Percentiles rank a stretch among this genome's conserved stretches.
Conservation (phyloP, 2,329 filamentous ascomycete species). For the Onygenales sp. region DNA sequence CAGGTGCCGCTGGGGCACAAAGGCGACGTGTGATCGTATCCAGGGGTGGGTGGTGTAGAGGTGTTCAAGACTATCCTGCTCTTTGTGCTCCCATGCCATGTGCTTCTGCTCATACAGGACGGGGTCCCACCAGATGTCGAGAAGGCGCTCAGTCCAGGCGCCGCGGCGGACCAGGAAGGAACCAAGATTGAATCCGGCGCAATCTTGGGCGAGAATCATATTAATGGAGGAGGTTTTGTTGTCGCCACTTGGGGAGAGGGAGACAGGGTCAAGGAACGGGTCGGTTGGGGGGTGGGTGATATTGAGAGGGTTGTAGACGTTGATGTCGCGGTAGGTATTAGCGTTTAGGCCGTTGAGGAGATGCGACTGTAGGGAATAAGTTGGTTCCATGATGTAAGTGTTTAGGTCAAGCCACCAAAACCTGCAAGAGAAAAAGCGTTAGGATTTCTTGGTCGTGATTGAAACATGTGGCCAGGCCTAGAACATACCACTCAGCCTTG, state of each 20-base stretch:
- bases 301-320: slow-evolving; percentile 89
- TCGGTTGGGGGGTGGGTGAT: slow-evolving; percentile 73
- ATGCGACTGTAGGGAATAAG: slow-evolving; percentile 79
- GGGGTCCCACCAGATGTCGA: slow-evolving; percentile 98
- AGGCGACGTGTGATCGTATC: slow-evolving; percentile 80
- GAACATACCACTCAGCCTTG: slow-evolving; percentile 80
- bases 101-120: slow-evolving; percentile 96
- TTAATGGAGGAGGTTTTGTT: slow-evolving; percentile 71
- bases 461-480: neutral
- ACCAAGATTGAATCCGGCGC: slow-evolving; percentile 88
- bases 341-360: slow-evolving; percentile 72
- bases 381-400: slow-evolving; percentile 95
- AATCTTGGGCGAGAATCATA: slow-evolving; percentile 84
- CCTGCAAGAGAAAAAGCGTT: slow-evolving; percentile 43
- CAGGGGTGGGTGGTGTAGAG: slow-evolving; percentile 87
- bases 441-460: neutral
- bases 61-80: slow-evolving; percentile 90
- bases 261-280: slow-evolving; percentile 64
- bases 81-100: slow-evolving; percentile 98
- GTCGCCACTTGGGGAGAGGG: slow-evolving; percentile 67
- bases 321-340: slow-evolving; percentile 88
- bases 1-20: slow-evolving; percentile 82
- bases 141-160: slow-evolving; percentile 78
- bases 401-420: slow-evolving; percentile 99
- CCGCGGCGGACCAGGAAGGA: slow-evolving; percentile 87